Evolutionary conservation across 805 yeast species (phyloP).

Genomic region (Candida patagonica): DNA sequence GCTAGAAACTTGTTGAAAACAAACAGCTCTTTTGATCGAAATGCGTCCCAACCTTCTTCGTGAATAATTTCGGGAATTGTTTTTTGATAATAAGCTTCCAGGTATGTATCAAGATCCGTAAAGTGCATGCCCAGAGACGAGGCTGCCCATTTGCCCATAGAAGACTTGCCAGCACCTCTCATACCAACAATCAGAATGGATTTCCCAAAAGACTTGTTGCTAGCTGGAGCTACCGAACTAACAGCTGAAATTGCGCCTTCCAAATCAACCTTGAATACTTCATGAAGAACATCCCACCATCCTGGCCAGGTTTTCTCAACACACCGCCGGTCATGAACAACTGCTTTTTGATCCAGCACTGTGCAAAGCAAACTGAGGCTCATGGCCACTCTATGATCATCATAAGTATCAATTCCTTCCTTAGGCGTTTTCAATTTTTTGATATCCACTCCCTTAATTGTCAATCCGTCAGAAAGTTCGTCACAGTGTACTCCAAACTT

Average conservation of each 20-base stretch:
- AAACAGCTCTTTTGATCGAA: constrained; percentile 58
- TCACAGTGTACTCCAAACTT: constrained; percentile 82
- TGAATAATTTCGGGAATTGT: constrained; percentile 39
- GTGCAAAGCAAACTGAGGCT: constrained; percentile 85
- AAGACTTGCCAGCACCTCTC: constrained; percentile 96
- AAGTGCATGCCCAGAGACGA: constrained; percentile 47
- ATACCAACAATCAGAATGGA: constrained; percentile 83
- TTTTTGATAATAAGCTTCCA: constrained; percentile 45
- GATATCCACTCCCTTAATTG: constrained; percentile 57
- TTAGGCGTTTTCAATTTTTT: constrained; percentile 44
- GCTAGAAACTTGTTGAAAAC: constrained; percentile 44
- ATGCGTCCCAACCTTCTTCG: constrained; percentile 78
- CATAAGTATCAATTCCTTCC: constrained; percentile 68
- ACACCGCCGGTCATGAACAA: constrained; percentile 78
- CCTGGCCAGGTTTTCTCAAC: constrained; percentile 99
- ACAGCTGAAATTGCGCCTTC: constrained; percentile 63
- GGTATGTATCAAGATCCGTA: constrained; percentile 65
- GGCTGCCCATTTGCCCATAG: constrained; percentile 75
- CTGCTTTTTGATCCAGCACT: constrained; percentile 49
- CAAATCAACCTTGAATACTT: constrained; percentile 51
- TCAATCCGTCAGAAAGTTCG: constrained; percentile 89
- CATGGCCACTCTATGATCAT: constrained; percentile 98
- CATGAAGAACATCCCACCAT: constrained; percentile 93
- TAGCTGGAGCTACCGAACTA: constrained; percentile 5
- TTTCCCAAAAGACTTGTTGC: constrained; percentile 30